These are phyloP conservation scores for Cinnamomum chago DNA, from an alignment of 164 flowering plant species.

Conservation along the genomic window DNA sequence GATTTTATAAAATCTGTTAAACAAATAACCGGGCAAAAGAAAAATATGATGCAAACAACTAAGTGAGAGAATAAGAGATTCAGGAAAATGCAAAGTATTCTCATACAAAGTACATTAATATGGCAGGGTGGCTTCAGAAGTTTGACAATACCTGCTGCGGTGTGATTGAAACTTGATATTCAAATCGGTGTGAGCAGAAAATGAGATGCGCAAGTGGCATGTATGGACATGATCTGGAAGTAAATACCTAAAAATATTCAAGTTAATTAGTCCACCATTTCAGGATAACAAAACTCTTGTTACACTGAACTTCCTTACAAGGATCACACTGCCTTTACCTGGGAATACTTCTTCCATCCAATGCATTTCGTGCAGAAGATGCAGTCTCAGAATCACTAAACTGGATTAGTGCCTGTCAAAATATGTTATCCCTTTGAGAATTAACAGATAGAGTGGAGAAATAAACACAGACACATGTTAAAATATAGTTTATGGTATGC, in stretches of 20 bases:
- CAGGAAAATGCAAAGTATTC: background rate
- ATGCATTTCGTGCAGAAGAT: constrained; percentile 65
- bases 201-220: constrained; percentile 77
- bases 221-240: constrained; percentile 80
- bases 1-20: constrained; percentile 9
- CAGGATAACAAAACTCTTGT: background rate
- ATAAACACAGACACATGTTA: background rate
- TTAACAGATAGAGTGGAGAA: background rate
- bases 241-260: constrained; percentile 53
- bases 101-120: background rate
- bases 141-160: constrained; percentile 69
- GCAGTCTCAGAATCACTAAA: constrained; percentile 75
- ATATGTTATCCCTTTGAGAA: background rate
- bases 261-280: background rate
- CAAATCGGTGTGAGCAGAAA: constrained; percentile 89
- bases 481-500: background rate
- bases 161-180: constrained; percentile 93
- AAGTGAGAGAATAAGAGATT: constrained; percentile 3
- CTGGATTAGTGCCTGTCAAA: constrained; percentile 76
- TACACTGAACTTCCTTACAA: background rate
- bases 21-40: background rate
- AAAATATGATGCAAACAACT: background rate
- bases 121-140: background rate
- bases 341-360: constrained; percentile 93
- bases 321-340: constrained; percentile 29